These are phyloP conservation scores for Phytophthora uliginosa DNA, from an alignment of 352 stramenopile genomes.

Conservation along the genomic window DNA sequence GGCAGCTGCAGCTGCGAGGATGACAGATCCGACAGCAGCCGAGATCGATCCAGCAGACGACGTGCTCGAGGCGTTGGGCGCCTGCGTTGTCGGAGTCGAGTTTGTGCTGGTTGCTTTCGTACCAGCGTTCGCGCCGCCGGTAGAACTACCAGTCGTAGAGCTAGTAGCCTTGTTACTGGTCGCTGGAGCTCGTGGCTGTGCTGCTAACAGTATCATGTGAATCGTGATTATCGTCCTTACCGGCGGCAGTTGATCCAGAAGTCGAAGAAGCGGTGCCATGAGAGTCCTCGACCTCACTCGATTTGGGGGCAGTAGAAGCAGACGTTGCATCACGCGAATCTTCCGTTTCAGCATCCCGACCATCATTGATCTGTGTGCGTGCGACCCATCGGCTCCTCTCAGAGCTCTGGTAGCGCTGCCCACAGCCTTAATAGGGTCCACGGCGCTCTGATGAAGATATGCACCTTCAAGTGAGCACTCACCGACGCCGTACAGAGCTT, in stretches of 20 bases:
- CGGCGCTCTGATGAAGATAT: slow-evolving; percentile 15
- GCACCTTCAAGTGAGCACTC: slow-evolving; percentile 30
- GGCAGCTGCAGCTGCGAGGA: slow-evolving; percentile 15
- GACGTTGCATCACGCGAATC: slow-evolving; percentile 18
- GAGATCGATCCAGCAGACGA: slow-evolving; percentile 14
- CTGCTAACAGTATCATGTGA: slow-evolving; percentile 11
- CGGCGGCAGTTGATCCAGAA: slow-evolving; percentile 6
- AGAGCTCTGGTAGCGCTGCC: slow-evolving; percentile 24
- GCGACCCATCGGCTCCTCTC: slow-evolving; percentile 15
- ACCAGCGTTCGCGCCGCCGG: background rate
- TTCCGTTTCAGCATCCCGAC: slow-evolving; percentile 7
- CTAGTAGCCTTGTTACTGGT: background rate
- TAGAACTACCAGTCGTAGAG: background rate
- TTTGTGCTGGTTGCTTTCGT: slow-evolving; percentile 12
- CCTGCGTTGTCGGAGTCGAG: slow-evolving; percentile 18
- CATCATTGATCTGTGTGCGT: slow-evolving; percentile 13
- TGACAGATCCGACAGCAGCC: slow-evolving; percentile 12
- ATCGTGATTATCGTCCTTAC: slow-evolving; percentile 14
- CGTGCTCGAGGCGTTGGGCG: slow-evolving; percentile 5
- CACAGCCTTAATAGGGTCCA: slow-evolving; percentile 20
- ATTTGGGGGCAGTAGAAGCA: background rate
- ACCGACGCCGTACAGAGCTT: background rate
- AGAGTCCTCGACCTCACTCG: slow-evolving; percentile 3
- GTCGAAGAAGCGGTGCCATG: slow-evolving; percentile 8
- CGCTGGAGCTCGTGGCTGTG: background rate